phyloP scores from a whole-genome alignment of 116 monocot genomes.

The Dioscorea cayenensis region DNA sequence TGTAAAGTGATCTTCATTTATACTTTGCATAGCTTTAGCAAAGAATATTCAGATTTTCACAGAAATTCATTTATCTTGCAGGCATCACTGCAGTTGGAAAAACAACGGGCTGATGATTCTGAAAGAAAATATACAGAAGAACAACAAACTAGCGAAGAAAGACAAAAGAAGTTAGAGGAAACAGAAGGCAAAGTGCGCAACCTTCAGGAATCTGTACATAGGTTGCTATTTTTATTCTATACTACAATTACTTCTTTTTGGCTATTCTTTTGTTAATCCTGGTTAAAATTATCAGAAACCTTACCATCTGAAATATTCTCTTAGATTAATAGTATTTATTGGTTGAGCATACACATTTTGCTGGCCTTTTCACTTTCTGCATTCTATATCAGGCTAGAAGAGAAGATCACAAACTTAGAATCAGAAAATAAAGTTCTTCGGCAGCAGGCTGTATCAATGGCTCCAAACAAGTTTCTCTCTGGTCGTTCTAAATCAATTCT shows the following conservation, averaged over 20 bases:
- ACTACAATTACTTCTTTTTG: neutral
- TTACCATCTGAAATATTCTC: too few species aligned
- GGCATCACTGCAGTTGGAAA: constrained; percentile 66
- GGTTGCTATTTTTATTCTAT: constrained; percentile 26
- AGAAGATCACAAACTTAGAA: constrained; percentile 83
- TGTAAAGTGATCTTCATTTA: neutral
- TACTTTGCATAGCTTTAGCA: neutral
- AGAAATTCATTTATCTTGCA: constrained; percentile 22
- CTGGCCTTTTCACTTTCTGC: neutral
- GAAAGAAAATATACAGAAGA: constrained; percentile 60
- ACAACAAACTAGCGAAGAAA: constrained; percentile 44
- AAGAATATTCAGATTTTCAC: neutral
- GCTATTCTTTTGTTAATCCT: too few species aligned
- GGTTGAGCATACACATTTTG: neutral
- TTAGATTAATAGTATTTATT: too few species aligned
- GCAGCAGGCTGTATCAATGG: constrained; percentile 84
- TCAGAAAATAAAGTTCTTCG: constrained; percentile 97
- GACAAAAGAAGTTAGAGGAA: constrained; percentile 60
- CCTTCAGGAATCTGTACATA: constrained; percentile 70
- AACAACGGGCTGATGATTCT: constrained; percentile 54
- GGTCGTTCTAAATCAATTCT: constrained; percentile 82
- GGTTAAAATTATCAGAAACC: too few species aligned
- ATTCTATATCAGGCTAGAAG: constrained; percentile 61
- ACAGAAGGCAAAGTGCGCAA: constrained; percentile 56
- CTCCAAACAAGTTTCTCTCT: constrained; percentile 75